Evolutionary conservation across 2,329 filamentous ascomycete species (phyloP).

Genomic region (Nannizzia gypsea): DNA sequence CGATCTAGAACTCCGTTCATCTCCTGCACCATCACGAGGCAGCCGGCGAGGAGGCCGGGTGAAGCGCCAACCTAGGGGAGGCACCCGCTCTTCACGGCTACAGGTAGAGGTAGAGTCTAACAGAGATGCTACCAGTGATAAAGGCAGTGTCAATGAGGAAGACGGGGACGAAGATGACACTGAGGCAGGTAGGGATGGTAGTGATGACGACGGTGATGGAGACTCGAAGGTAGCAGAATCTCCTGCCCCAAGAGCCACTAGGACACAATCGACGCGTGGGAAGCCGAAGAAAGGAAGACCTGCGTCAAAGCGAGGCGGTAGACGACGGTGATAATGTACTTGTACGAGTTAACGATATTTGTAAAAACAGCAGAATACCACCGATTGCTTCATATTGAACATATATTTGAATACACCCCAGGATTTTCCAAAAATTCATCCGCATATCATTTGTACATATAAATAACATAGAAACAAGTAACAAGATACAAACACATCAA

Average conservation of each 20-base stretch:
- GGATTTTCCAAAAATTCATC: background rate
- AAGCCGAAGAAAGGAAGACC: conserved; percentile 22
- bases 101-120: conserved; percentile 29
- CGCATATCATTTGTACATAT: background rate
- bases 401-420: background rate
- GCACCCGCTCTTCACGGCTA: conserved; percentile 28
- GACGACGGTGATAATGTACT: conserved; percentile 15
- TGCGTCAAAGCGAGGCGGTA: conserved; percentile 27
- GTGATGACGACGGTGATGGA: conserved; percentile 28
- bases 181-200: conserved; percentile 27
- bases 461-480: conserved; percentile 1
- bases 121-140: conserved; percentile 19
- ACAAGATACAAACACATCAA: background rate
- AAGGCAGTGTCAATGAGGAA: conserved; percentile 25
- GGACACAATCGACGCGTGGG: conserved; percentile 25
- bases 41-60: conserved; percentile 24
- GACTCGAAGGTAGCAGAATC: conserved; percentile 28
- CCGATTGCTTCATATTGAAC: background rate
- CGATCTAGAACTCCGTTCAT: conserved; percentile 31
- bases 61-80: conserved; percentile 25
- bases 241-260: conserved; percentile 24
- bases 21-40: conserved; percentile 32
- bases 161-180: conserved; percentile 32
- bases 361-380: background rate
- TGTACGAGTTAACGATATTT: background rate